Evolutionary conservation across 108 stramenopile species (phyloP), one percentile per base, ranked within the genome.

Genomic region (Pseudonitzschia pungens): DNA sequence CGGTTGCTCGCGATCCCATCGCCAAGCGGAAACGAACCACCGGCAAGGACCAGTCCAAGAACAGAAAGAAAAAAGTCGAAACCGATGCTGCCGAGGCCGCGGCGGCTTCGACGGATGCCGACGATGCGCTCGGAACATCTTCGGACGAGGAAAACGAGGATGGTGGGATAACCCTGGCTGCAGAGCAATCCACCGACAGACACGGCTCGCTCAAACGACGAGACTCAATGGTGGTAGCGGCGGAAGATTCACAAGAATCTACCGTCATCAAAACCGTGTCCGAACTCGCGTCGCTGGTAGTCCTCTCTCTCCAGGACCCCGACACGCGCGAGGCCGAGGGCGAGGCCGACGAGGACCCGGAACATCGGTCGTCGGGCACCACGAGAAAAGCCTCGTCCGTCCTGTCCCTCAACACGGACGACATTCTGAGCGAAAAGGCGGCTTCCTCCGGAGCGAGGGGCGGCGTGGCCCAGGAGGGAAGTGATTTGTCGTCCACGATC

Each of bases 161-260:
- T 44, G 65, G 71, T 60, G 44, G 57, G 44, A 53, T 41, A 33
- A 44, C 44, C 28, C 15, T 56, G 51, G 41, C n/a, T 11, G 28
- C 11, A 15, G 9, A 10, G 21, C 52, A 53, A 36, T 54, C 29
- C 50, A 70, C 18, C 16, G 28, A 22, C 6, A 0, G 29, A 50
- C 27, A 28, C 22, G 15, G 16, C n/a, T 40, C 29, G 4, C 27
- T 68, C 1, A 52, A 65, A 41, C 72, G 78, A 6, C 41, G 58
- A 36, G 70, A 77, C 15, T 76, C 81, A 22, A 54, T 74, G 48
- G 31, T 70, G 12, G 77, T 71, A 31, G 77, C 70, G n/a, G 81
- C 72, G 2, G 81, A 83, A 72, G 86, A 87, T 79, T 84, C 83
- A 5, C 76, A 77, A 60, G 86, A 87, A 72, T 75, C 76, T 15